These are phyloP conservation scores for Leccinum griseonigrum DNA, from an alignment of 1,284 basidiomycete species.

Conservation along the genomic window DNA sequence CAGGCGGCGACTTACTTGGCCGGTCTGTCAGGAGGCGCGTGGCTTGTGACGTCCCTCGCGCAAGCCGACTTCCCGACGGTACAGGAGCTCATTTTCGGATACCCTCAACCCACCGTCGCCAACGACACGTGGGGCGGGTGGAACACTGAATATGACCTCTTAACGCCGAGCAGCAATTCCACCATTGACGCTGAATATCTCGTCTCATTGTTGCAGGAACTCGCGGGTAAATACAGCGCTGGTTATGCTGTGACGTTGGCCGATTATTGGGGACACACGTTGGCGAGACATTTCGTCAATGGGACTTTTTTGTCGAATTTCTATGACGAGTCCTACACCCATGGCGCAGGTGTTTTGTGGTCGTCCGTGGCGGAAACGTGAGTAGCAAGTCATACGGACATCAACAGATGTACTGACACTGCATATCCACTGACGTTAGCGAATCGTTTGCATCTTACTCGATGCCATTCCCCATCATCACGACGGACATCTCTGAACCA, in stretches of 20 bases:
- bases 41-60: constrained; percentile 39
- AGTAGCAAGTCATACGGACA: constrained; percentile 5
- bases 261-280: constrained; percentile 34
- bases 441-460: constrained; percentile 32
- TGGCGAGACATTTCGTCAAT: constrained; percentile 41
- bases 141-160: constrained; percentile 31
- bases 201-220: constrained; percentile 28
- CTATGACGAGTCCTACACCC: constrained; percentile 30
- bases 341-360: constrained; percentile 38
- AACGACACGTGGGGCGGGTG: constrained; percentile 36
- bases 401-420: constrained; percentile 1
- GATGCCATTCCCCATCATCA: constrained; percentile 41
- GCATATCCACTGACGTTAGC: constrained; percentile 12
- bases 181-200: constrained; percentile 22
- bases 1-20: constrained; percentile 45
- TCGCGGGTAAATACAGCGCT: constrained; percentile 32
- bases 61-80: constrained; percentile 42
- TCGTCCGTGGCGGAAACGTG: constrained; percentile 35
- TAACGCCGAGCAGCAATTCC: constrained; percentile 18
- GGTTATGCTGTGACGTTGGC: constrained; percentile 36
- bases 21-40: constrained; percentile 44
- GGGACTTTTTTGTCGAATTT: constrained; percentile 37
- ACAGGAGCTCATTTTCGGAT: constrained; percentile 39
- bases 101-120: constrained; percentile 10
- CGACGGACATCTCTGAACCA: constrained; percentile 27